Base-by-base conservation (phyloP, 306 rosid species). In the Sophora flavescens region DNA sequence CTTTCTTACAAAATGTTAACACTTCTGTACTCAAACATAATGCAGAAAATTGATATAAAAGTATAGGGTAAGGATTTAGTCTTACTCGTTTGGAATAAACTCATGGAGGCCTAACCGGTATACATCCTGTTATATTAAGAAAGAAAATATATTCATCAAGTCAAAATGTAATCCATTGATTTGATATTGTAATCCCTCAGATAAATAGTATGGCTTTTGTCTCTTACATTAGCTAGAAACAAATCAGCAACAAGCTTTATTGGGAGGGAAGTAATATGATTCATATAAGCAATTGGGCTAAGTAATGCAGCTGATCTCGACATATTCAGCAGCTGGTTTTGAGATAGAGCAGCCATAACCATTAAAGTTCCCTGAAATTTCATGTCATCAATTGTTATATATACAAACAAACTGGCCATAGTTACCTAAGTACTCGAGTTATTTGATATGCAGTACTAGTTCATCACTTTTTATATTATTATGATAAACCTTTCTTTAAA, bases 271-370 rank as follows among this genome's bases (percentile, higher is more conserved):
- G 88, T 14, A 66, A 91, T 70, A 63, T 88, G 88, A 84, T 79
- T 78, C 81, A 88, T 26, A 64, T 88, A 84, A 84, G 96, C 97
- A 80, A 93, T 86, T 54, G 97, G 97, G 77, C 96, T 79, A 69
- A 93, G 92, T 66, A 93, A 76, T 76, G 91, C 91, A 13, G 90
- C 84, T 44, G 96, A 91, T 74, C 89, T 88, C 66, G 87, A 72
- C 89, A 78, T 83, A 45, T 78, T 51, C 63, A 86, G 6, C 33
- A 77, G 59, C 78, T 86, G 71, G 11, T 78, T 76, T 82, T 88
- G 68, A 8, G 93, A 93, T 15, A 93, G 65, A 4, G 93, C 88
- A 47, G 82, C 89, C 53, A 93, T 70, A 44, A 84, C 96, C 16
- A 80, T 84, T 67, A 88, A 74, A 53, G 98, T 93, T 65, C 96